A percentile compares a stretch with the other conserved stretches of the same genome.
Evolutionary conservation across 176 grass and related monocot species (phyloP).

Genomic region (Alopecurus myosuroides): DNA sequence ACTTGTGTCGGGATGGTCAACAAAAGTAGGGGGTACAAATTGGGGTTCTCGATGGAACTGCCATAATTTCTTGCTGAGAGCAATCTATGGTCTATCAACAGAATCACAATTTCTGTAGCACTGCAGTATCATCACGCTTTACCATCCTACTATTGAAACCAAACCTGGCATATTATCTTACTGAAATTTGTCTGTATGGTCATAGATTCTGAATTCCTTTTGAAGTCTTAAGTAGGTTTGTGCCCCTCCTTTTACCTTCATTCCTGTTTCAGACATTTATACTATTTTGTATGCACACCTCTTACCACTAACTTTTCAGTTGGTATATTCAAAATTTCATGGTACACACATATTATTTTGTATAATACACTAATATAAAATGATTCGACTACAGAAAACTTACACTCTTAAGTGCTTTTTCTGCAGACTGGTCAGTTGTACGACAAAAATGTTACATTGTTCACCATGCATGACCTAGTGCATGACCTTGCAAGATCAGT

Average conservation of each 20-base stretch:
- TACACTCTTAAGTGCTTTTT: background rate
- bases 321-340: background rate
- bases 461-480: conserved; percentile 36
- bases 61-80: no score
- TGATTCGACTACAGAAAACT: background rate
- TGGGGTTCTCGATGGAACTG: no score
- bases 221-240: no score
- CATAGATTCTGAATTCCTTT: no score
- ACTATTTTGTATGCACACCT: background rate
- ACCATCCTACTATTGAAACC: no score
- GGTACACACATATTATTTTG: background rate
- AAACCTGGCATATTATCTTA: no score
- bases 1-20: no score
- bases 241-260: background rate
- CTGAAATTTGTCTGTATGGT: no score
- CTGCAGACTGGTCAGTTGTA: background rate
- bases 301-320: background rate
- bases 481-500: conserved; percentile 13
- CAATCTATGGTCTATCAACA: no score
- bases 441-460: background rate
- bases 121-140: no score
- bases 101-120: no score
- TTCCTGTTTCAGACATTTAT: background rate
- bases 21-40: no score
- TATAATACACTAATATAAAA: background rate